Base-by-base conservation (phyloP, 208 protist genomes). In the Leishmania arabica region DNA sequence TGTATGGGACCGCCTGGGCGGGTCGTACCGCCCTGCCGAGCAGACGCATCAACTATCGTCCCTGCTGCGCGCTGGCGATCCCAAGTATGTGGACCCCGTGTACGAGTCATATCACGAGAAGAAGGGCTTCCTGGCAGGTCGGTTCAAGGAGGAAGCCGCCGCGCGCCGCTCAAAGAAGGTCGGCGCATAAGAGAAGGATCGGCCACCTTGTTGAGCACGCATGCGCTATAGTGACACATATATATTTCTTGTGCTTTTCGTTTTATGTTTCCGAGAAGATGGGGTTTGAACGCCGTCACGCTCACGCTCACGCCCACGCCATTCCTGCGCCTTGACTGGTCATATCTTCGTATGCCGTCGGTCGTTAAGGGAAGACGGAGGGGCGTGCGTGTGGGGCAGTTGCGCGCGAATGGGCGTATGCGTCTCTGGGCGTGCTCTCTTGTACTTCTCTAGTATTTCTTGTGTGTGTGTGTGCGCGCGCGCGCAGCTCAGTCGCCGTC, bases 1-100 rank as follows among this genome's bases (percentile, higher is more conserved):
- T 19, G 49, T 98, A 56, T 99, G 97, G 96, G 97, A 98, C 82
- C 88, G 94, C 40, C 86, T 98, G 70, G 91, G 96, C 34, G 95
- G 95, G 49, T 94, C 94, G 13, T 98, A 97, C 90, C 85, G 87
- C 62, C 91, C 91, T 6, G 91, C 90, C 13, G 72, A 93, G 86
- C 89, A 95, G 83, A 97, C 92, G 62, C 93, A 97, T 79, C 60
- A 86, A n/a, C 37, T 95, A 31, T 45, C 76, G 19, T 66, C 84
- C 15, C 82, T 90, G 31, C 60, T 87, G 49, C 53, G 83, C 53
- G 76, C 75, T 9, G 13, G 34, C 47, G 79, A 86, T 75, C 51
- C 54, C 45, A 53, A 84, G 45, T 89, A 93, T 76, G 77, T 79
- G 45, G 89, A 92, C 79, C 89, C 89, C 1, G 70, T 92, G 58